Conservation (phyloP, 1,284 basidiomycete genomes). For the Moesziomyces sp. region DNA sequence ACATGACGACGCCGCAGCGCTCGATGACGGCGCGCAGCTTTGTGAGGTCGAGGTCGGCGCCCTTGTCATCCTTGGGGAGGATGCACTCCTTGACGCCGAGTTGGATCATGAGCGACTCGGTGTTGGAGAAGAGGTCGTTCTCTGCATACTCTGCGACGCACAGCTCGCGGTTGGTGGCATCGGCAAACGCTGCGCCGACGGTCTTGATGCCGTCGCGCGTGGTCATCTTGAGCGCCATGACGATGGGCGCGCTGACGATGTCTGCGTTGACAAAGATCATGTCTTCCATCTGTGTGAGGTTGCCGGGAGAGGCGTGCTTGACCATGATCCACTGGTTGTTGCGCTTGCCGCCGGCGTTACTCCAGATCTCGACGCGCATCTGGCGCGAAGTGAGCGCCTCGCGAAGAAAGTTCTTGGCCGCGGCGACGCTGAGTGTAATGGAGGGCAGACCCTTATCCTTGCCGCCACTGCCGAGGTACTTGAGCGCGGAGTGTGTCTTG, state of each 20-base stretch:
- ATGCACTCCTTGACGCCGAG: conserved; percentile 93
- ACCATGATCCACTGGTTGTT: conserved; percentile 75
- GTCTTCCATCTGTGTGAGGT: conserved; percentile 92
- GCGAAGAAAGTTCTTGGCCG: conserved; percentile 87
- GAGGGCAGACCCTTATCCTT: conserved; percentile 57
- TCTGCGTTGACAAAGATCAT: conserved; percentile 87
- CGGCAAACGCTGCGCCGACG: conserved; percentile 73
- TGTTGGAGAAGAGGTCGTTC: conserved; percentile 94
- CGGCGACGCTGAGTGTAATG: conserved; percentile 81
- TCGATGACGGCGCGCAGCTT: conserved; percentile 73
- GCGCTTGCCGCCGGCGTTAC: conserved; percentile 74
- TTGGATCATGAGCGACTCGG: conserved; percentile 95
- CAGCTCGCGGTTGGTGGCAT: conserved; percentile 72
- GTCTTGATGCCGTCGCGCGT: conserved; percentile 71
- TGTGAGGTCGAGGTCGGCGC: conserved; percentile 79
- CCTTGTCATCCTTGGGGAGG: conserved; percentile 72
- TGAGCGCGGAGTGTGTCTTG: conserved; percentile 66
- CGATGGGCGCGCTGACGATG: conserved; percentile 84
- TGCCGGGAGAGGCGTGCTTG: conserved; percentile 94
- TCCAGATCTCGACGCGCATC: conserved; percentile 86
- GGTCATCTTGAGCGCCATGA: conserved; percentile 86
- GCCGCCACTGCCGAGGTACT: conserved; percentile 56
- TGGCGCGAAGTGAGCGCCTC: conserved; percentile 91
- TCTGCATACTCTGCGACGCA: conserved; percentile 88
- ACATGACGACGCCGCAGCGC: conserved; percentile 88